Percentiles rank a stretch among this genome's conserved stretches.
phyloP scores from a whole-genome alignment of 1,284 basidiomycete genomes.

The Malassezia sp. region DNA sequence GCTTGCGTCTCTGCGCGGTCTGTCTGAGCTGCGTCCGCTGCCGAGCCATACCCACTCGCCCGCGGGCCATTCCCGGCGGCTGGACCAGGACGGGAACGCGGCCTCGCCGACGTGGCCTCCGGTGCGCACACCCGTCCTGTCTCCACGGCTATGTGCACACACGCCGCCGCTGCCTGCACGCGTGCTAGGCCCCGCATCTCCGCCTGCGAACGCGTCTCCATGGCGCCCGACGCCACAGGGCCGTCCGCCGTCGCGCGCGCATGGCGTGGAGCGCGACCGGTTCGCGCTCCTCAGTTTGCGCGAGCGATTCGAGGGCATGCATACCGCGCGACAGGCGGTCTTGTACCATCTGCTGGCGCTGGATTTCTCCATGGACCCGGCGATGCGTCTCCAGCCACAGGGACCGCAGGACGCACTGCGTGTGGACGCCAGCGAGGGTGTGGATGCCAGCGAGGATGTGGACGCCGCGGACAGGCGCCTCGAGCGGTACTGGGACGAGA shows the following conservation, averaged over 20 bases:
- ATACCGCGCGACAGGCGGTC: conserved; percentile 21
- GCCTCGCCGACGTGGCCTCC: not conserved
- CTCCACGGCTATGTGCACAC: too few relatives aligned
- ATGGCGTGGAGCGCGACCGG: too few relatives aligned
- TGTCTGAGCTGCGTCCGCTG: too few relatives aligned
- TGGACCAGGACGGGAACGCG: not conserved
- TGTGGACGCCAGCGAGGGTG: too few relatives aligned
- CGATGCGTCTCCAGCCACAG: not conserved
- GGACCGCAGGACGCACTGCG: conserved; percentile 6
- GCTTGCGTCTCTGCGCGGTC: conserved; percentile 19
- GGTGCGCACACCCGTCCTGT: not conserved
- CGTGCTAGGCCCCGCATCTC: too few relatives aligned
- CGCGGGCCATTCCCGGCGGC: too few relatives aligned
- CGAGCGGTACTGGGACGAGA: conserved; percentile 12
- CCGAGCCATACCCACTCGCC: too few relatives aligned
- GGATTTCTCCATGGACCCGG: conserved; percentile 17
- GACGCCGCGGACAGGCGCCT: not conserved
- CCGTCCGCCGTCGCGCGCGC: too few relatives aligned
- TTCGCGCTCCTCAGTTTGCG: conserved; percentile 28
- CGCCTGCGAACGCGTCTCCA: too few relatives aligned
- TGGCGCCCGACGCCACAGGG: too few relatives aligned
- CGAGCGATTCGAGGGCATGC: conserved; percentile 33
- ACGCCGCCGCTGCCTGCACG: too few relatives aligned
- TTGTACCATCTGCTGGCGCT: conserved; percentile 32
- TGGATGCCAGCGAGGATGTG: conserved; percentile 9